Conservation (phyloP, 345 rosid genomes). For the Dipteronia sinensis region DNA sequence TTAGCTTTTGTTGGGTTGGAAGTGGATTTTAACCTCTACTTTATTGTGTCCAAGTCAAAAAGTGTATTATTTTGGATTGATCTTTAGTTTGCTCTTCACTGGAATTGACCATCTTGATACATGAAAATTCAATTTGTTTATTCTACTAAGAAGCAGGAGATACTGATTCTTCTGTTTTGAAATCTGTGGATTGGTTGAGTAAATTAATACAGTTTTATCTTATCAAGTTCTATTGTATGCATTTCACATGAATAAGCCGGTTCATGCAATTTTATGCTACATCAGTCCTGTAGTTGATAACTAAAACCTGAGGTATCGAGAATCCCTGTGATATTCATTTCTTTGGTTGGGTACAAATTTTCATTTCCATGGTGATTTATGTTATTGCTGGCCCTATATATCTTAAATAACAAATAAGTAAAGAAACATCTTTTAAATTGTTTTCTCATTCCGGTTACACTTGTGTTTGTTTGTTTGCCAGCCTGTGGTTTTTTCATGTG, state of each 20-base stretch:
- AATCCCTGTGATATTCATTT: background rate
- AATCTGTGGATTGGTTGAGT: background rate
- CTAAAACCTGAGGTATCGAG: background rate
- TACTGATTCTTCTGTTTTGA: background rate
- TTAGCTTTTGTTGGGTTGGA: background rate
- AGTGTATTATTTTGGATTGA: background rate
- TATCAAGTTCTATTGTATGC: background rate
- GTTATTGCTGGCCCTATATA: background rate
- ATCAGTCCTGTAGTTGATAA: background rate
- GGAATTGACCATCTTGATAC: background rate
- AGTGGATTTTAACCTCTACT: background rate
- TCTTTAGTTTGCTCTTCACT: background rate
- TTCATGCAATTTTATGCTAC: background rate
- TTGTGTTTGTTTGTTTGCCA: slow-evolving; percentile 15
- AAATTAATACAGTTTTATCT: background rate
- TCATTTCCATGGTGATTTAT: background rate
- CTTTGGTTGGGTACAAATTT: background rate
- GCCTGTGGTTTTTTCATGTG: slow-evolving; percentile 30
- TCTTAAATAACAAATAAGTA: background rate
- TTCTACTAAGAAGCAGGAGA: background rate
- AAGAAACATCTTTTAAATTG: background rate
- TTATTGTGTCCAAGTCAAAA: background rate
- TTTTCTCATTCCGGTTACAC: background rate
- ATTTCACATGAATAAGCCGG: background rate
- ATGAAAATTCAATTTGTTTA: background rate